Base-by-base conservation (phyloP, 306 rosid genomes). In the Rosa rugosa region DNA sequence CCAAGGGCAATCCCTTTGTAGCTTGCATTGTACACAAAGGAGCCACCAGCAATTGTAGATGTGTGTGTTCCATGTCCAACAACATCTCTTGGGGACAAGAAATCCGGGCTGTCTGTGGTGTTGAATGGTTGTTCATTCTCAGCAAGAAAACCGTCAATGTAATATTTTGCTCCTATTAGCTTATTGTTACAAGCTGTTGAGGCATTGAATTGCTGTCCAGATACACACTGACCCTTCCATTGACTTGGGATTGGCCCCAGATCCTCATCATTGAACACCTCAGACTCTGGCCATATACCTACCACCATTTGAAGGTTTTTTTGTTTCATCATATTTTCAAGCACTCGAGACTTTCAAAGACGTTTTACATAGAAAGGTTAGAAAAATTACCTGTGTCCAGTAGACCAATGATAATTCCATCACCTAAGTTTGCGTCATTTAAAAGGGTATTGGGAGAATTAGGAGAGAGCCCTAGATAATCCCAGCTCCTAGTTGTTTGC, bases 1-100 rank as follows among this genome's bases (percentile, higher is more conserved):
- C 92, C 92, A 36, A 47, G 46, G 36, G 79, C 92, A 31, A 86
- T 72, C 17, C 90, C 88, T 6, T 81, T 75, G 83, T 89, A 84
- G 80, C 87, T 86, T 2, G 63, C 81, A 73, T 84, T 78, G 66
- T 74, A 25, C 27, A 72, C 73, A 11, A 81, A 80, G 7, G 76
- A 82, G 23, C 90, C 92, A 46, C 77, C 83, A 34, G 87, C 87
- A 47, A 60, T 86, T n/a, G 89, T 31, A 22, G 92, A 82, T 23
- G 85, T 83, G 83, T 83, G 86, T 69, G 90, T 89, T 36, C 90
- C 90, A 63, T 89, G 86, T 41, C 90, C 86, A 5, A 6, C 0
- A 10, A 16, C 38, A 56, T 81, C 90, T 77, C 88, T 86, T 0
- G 92, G 83, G 51, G 88, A 86, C 73, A 79, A 67, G 80, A n/a